These are phyloP conservation scores for Saksenaea vasiformis DNA, from an alignment of 371 early-diverging fungal genomes.

Conservation along the genomic window DNA sequence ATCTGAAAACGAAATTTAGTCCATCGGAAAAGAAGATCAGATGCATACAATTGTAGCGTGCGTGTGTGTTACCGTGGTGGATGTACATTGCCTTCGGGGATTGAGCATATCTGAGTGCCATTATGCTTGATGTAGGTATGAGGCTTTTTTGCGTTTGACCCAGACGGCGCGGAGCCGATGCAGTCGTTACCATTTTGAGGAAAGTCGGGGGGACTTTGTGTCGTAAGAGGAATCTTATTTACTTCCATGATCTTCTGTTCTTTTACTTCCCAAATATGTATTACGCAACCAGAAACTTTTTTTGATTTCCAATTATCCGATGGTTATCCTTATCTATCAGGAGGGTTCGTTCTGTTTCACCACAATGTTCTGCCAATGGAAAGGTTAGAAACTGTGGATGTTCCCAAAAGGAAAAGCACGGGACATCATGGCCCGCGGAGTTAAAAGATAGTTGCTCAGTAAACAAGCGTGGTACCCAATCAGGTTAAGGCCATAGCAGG, in stretches of 20 bases:
- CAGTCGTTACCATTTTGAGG: not conserved
- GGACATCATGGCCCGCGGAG: not conserved
- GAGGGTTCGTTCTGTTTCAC: not conserved
- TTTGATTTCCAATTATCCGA: not conserved
- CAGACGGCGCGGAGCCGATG: not conserved
- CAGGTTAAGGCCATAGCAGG: no score
- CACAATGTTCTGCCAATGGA: not conserved
- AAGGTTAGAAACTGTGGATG: not conserved
- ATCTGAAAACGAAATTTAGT: not conserved
- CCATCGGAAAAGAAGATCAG: not conserved
- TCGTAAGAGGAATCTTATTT: not conserved
- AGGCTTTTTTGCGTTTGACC: conserved; percentile 3
- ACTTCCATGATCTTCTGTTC: not conserved
- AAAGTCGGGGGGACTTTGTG: not conserved
- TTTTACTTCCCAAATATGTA: not conserved
- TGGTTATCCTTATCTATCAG: not conserved
- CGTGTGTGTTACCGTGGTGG: not conserved
- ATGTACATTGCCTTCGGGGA: not conserved
- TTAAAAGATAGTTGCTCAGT: not conserved
- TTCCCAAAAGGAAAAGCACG: not conserved
- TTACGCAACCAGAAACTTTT: not conserved
- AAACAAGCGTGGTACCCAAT: not conserved
- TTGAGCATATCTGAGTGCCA: not conserved
- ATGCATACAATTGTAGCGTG: not conserved
- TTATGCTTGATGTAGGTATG: not conserved